A percentile compares a stretch with the other conserved stretches of the same genome.
These are phyloP conservation scores for Saccharomyces hybrid DNA, from an alignment of 1,139 yeast species.

Conservation along the genomic window DNA sequence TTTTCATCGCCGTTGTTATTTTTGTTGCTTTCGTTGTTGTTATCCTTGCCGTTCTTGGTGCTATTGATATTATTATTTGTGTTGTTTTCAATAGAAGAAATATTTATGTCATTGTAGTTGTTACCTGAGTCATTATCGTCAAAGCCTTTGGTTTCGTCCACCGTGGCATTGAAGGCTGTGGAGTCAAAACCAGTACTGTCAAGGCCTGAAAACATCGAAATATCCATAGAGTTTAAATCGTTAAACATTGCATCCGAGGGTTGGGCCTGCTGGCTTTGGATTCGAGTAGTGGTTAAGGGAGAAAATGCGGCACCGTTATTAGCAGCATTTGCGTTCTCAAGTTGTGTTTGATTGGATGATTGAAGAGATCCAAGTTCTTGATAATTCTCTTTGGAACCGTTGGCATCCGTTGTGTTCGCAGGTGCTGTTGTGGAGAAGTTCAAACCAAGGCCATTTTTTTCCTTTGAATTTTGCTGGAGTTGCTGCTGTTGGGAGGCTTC, in stretches of 20 bases:
- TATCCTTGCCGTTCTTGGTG: background rate
- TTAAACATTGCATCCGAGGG: slow-evolving; percentile 15
- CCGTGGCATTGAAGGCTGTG: slow-evolving; percentile 13
- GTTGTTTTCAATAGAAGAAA: background rate
- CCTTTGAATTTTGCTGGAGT: slow-evolving; percentile 6
- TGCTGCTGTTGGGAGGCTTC: slow-evolving; percentile 10
- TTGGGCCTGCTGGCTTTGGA: slow-evolving; percentile 1
- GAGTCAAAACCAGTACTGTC: slow-evolving; percentile 23
- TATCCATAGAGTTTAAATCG: slow-evolving; percentile 27
- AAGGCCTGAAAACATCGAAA: slow-evolving; percentile 28
- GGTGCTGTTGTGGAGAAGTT: slow-evolving; percentile 3
- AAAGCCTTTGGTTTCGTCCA: background rate
- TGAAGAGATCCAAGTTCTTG: background rate
- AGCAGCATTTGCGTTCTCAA: background rate
- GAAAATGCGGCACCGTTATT: slow-evolving; percentile 5
- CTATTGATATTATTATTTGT: background rate
- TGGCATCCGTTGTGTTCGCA: background rate
- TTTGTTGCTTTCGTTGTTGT: background rate
- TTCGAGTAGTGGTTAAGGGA: slow-evolving; percentile 2
- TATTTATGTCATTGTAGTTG: background rate
- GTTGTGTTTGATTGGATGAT: background rate
- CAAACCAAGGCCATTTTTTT: background rate
- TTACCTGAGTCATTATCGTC: slow-evolving; percentile 1
- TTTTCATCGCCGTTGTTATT: background rate
- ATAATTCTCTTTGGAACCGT: background rate